Conservation (phyloP, 225 moss, liverwort and hornwort genomes). For the Pseudoscleropodium purum region DNA sequence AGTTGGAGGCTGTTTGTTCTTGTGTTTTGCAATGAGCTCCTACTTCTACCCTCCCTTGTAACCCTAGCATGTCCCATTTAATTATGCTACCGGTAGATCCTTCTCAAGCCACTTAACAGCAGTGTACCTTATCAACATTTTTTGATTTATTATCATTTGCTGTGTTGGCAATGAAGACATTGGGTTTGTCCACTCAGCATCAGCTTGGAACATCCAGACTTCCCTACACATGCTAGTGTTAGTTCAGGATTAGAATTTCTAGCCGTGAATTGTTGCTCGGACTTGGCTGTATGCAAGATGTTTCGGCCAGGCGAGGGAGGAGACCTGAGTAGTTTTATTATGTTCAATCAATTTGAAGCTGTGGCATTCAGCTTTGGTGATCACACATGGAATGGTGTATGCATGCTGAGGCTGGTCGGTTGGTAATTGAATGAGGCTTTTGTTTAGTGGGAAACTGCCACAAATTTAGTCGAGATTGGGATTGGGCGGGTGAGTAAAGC, state of each 20-base stretch:
- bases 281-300: background rate
- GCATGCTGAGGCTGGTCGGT: background rate
- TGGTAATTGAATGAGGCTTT: background rate
- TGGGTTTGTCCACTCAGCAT: background rate
- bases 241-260: background rate
- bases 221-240: background rate
- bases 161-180: background rate
- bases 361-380: background rate
- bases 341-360: slow-evolving; percentile 1
- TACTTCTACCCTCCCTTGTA: slow-evolving; percentile 81
- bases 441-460: background rate
- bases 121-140: slow-evolving; percentile 15
- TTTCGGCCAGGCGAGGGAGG: slow-evolving; percentile 2
- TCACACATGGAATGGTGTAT: background rate
- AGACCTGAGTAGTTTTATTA: background rate
- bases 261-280: slow-evolving; percentile 3
- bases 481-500: background rate
- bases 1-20: slow-evolving; percentile 77
- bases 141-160: slow-evolving; percentile 5
- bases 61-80: background rate
- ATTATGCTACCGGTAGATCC: background rate
- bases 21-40: slow-evolving; percentile 89
- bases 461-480: no score
- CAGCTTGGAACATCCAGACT: background rate
- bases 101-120: background rate